phyloP scores from a whole-genome alignment of 176 grass and related monocot species.

The Cenchrus purpureus region DNA sequence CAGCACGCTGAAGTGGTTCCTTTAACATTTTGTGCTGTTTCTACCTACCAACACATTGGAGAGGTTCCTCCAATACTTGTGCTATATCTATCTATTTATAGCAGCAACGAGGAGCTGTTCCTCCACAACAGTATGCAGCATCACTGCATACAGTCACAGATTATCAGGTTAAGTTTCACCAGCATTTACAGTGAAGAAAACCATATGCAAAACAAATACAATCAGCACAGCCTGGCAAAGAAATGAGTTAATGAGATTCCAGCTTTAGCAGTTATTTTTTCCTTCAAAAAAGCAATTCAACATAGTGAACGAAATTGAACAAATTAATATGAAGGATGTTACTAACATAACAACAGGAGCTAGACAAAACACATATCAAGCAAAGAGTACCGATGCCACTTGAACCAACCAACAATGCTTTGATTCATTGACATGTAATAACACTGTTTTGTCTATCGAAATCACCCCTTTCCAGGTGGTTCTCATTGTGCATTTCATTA shows the following conservation, averaged over 20 bases:
- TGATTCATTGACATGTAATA: not conserved
- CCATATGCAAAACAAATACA: not conserved
- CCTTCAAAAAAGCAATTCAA: not conserved
- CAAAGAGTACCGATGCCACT: not conserved
- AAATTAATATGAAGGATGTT: not conserved
- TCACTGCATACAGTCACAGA: not conserved
- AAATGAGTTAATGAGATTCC: not conserved
- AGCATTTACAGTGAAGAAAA: constrained; percentile 1
- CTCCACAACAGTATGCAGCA: too few relatives aligned
- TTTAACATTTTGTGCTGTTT: too few relatives aligned
- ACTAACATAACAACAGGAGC: not conserved
- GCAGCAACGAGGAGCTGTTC: too few relatives aligned
- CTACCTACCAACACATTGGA: too few relatives aligned
- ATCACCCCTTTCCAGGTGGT: too few relatives aligned
- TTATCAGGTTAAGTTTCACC: constrained; percentile 30
- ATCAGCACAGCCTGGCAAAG: not conserved
- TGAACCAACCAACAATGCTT: not conserved
- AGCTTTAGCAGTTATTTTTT: not conserved
- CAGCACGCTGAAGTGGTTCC: too few relatives aligned
- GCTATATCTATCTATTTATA: too few relatives aligned
- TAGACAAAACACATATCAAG: not conserved
- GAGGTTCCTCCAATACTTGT: too few relatives aligned
- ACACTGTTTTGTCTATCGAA: not conserved
- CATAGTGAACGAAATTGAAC: not conserved
- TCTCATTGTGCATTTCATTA: not conserved